Base-by-base conservation (phyloP, 208 protist species). In the Leishmania turanica region DNA sequence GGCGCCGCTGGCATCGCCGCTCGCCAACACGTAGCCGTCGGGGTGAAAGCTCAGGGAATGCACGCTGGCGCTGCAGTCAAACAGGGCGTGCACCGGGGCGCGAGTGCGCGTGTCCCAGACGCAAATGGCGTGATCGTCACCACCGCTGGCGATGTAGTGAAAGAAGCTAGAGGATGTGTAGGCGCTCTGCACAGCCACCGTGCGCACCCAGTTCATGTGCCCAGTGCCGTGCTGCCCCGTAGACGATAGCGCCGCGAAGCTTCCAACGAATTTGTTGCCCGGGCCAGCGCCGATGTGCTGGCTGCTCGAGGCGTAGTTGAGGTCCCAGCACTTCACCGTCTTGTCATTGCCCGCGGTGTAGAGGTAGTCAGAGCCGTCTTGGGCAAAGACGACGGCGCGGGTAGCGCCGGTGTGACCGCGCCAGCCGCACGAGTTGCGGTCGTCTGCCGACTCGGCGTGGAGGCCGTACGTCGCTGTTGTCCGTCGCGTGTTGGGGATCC, bases 141-240 rank as follows among this genome's bases (percentile, higher is more conserved):
- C 90, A 31, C 95, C 97, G 72, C 91, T 96, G 54, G 93, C 94
- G 9, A 97, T 79, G 83, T 87, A 91, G 82, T 85, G 86, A 34
- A 65, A 88, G 75, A 82, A 88, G 42, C 27, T 72, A 1, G 73
- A 65, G 27, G 80, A 45, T 8, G 78, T 60, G 37, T 34, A 75
- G 45, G 83, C 84, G 62, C 31, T 82, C 90, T 79, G 91, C 47
- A 96, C 90, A 40, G 91, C 87, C 3, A 94, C 60, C 15, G 88
- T 84, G 40, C 94, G 89, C 8, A 98, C 88, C 91, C 94, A 97
- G 82, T 95, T 97, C 45, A 92, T 94, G 89, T 98, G 96, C 65
- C 74, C 86, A 4, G 45, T 45, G 60, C 49, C 78, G 68, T 45
- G 77, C 54, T 13, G 77, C 34, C 83, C 62, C 53, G 72, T 54